Conservation (phyloP, 2,329 filamentous ascomycete species). For the Orbilia oligospora region DNA sequence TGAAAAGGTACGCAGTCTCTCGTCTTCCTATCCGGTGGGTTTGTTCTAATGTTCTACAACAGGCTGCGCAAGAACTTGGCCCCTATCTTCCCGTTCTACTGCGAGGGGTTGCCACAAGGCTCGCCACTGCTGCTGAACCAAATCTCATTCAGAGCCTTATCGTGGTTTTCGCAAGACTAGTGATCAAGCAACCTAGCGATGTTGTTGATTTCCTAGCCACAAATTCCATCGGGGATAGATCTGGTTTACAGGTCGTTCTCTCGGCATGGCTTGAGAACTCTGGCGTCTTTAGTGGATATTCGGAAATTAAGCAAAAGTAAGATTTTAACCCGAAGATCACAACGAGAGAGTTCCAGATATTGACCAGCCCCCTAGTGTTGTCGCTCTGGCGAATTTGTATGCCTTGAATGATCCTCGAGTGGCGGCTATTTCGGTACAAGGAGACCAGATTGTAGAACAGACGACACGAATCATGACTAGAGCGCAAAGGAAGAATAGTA, state of each 20-base stretch:
- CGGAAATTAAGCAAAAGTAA: slow-evolving; percentile 96
- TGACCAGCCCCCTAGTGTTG: slow-evolving; percentile 75
- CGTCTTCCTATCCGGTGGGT: not conserved
- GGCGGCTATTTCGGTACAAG: slow-evolving; percentile 85
- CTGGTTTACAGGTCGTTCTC: slow-evolving; percentile 88
- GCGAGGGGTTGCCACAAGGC: slow-evolving; percentile 85
- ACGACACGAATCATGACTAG: slow-evolving; percentile 92
- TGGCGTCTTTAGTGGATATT: slow-evolving; percentile 96
- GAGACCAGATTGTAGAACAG: slow-evolving; percentile 85
- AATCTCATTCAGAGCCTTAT: slow-evolving; percentile 85
- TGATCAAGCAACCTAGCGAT: slow-evolving; percentile 85
- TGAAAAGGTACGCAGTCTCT: slow-evolving; percentile 78
- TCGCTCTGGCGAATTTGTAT: slow-evolving; percentile 92
- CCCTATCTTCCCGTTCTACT: slow-evolving; percentile 91
- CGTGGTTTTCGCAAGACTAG: slow-evolving; percentile 91
- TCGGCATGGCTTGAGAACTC: slow-evolving; percentile 98
- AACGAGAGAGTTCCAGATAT: slow-evolving; percentile 63
- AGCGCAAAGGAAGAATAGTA: slow-evolving; percentile 87
- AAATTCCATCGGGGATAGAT: slow-evolving; percentile 83
- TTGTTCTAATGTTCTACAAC: not conserved
- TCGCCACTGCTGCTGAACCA: slow-evolving; percentile 85
- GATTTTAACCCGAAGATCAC: slow-evolving; percentile 64
- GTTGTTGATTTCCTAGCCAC: slow-evolving; percentile 92
- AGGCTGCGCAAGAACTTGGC: slow-evolving; percentile 86
- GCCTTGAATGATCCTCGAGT: slow-evolving; percentile 86